Conservation (phyloP, 805 yeast genomes). For the Saccharomycopsis amapae region DNA sequence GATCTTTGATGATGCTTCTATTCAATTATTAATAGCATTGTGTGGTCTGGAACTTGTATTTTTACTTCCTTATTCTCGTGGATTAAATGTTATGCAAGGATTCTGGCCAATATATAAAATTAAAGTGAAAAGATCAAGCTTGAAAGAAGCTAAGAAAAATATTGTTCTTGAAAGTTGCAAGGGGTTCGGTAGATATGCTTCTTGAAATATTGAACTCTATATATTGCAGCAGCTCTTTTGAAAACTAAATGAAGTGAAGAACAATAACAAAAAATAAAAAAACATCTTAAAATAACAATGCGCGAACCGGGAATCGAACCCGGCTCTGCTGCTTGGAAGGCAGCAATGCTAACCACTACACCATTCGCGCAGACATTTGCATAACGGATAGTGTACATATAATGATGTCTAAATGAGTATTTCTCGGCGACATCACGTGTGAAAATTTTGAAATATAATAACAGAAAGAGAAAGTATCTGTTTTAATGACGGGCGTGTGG, state of each 20-base stretch:
- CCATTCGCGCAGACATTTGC: conserved; percentile 14
- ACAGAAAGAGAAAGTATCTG: too few species aligned
- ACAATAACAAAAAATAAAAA: background rate
- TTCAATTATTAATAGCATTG: too few species aligned
- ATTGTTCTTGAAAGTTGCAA: background rate
- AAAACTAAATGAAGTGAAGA: background rate
- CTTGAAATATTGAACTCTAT: background rate
- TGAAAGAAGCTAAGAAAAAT: background rate
- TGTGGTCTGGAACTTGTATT: too few species aligned
- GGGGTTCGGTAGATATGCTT: background rate
- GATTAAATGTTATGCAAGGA: too few species aligned
- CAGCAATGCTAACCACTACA: conserved; percentile 22
- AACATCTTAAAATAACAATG: conserved; percentile 16
- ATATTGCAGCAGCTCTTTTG: background rate
- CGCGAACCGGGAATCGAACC: conserved; percentile 22
- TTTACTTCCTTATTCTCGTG: too few species aligned
- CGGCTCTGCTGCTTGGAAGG: conserved; percentile 23
- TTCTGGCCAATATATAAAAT: background rate
- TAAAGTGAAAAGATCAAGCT: background rate
- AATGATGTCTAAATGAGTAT: too few species aligned
- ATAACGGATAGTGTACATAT: too few species aligned
- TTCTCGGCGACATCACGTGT: too few species aligned
- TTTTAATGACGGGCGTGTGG: conserved; percentile 74
- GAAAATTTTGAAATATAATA: too few species aligned
- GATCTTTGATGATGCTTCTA: too few species aligned